Evolutionary conservation across 108 stramenopile species (phyloP), one percentile per base, ranked within the genome.

Genomic region (Ochromonas danica): DNA sequence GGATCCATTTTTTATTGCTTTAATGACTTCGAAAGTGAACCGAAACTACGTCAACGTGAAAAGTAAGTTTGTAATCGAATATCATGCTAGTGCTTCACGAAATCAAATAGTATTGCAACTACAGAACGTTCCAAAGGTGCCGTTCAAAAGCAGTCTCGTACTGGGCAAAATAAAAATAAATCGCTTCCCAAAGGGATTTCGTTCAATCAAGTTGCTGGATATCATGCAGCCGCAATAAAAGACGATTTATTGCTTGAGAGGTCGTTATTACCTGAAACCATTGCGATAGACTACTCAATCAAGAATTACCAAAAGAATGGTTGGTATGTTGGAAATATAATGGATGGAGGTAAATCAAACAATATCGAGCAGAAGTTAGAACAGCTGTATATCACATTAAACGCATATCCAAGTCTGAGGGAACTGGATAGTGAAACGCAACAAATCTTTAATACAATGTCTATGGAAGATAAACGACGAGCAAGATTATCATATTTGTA

Each of bases 391-490:
- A 57, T 57, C 51, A 57, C 51, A 57, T 57, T 57, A 57, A 57
- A 57, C 51, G 51, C 51, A 57, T 57, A 57, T 57, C 51, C 51
- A 57, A 57, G 51, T 57, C 51, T 57, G 51, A 57, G 51, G 51
- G 51, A 57, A 57, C 51, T 57, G 51, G 51, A 57, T 57, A 57
- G 51, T 57, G 51, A 57, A 57, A 57, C 51, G 51, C 51, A 57
- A 57, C 51, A 57, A 57, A 57, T 57, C 51, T 57, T 57, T 57
- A 57, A 57, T 57, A 57, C 51, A 57, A 57, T 57, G 51, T 57
- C 51, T 57, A 57, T 57, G 51, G 51, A 57, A 57, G 51, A 57
- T 57, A 57, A 57, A 57, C 51, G 51, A 57, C 51, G 51, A 57
- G 51, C 51, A 57, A 57, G 51, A 57, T 57, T 57, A 57, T 57